Conservation (phyloP, 768 basidiomycete species). For the Leccinum variicolor region DNA sequence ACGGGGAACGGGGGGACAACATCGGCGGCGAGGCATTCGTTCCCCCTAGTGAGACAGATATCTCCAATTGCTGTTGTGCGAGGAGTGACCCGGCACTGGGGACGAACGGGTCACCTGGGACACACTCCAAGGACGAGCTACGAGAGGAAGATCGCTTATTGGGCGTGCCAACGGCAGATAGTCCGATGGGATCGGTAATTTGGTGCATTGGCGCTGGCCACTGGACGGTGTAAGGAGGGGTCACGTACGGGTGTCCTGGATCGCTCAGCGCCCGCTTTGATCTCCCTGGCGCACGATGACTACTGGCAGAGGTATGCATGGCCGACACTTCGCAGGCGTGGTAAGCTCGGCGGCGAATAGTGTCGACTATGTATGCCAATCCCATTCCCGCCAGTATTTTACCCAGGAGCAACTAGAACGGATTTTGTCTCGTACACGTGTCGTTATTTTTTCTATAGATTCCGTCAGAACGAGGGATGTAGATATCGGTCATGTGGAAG, state of each 20-base stretch:
- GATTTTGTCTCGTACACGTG: constrained; percentile 5
- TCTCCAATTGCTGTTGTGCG: constrained; percentile 2
- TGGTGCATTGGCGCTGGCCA: constrained; percentile 27
- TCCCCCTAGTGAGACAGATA: constrained; percentile 1
- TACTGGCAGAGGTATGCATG: constrained; percentile 14
- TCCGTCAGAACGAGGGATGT: neutral
- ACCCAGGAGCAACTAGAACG: neutral
- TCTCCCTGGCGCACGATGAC: constrained; percentile 8
- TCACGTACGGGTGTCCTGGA: constrained; percentile 18
- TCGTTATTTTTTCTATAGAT: neutral
- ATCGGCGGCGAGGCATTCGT: constrained; percentile 13
- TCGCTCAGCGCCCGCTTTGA: constrained; percentile 21
- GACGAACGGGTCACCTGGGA: constrained; percentile 9
- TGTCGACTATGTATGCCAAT: neutral
- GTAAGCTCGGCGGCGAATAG: neutral
- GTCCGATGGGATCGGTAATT: constrained; percentile 13
- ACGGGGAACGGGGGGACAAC: too few relatives aligned
- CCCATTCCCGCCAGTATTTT: neutral
- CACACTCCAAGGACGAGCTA: constrained; percentile 21
- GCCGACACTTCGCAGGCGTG: neutral
- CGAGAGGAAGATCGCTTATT: constrained; percentile 15
- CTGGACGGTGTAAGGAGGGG: constrained; percentile 22
- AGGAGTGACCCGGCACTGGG: constrained; percentile 9
- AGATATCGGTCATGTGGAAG: neutral
- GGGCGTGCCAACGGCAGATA: neutral